Base-by-base conservation (phyloP, 257 asterid species). In the Cruciata laevipes region DNA sequence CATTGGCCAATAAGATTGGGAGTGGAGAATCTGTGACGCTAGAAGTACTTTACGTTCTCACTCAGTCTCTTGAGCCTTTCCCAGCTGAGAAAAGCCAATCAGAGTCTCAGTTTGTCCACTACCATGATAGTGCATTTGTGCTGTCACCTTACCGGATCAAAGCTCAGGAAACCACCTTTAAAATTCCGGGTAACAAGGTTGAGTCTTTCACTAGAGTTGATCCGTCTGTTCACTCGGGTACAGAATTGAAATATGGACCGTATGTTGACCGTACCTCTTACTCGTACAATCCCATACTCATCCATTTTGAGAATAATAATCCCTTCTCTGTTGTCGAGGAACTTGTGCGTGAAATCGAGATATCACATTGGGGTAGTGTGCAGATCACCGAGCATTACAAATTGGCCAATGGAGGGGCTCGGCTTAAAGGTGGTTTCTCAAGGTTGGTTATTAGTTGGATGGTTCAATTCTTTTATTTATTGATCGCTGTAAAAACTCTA, bases 291-390 rank as follows among this genome's bases (percentile, higher is more conserved):
- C 96, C 99, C 30, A 53, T 90, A 64, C 72, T 78, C 17, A 56
- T 88, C 61, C 99, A 94, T 87, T 87, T 87, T 63, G 99, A 94
- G 80, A 94, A 94, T 77, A 94, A 90, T 76, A 74, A 83, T 40
- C 89, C 97, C 7, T 94, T 94, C 80, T 93, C 99, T 77, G 96
- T 90, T 76, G 93, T 94, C 76, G 97, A 90, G 87, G 99, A 90
- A 87, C 96, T 94, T 78, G 95, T 88, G 80, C 99, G 99, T 23
- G 97, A 94, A 76, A 85, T 94, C 53, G 99, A 94, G 84, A 76
- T 94, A 72, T 94, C 99, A 57, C 99, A 94, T 70, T 94, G 99
- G 99, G 99, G 99, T 65, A 90, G 85, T 76, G 77, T 94, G 66
- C 97, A 90, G 79, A 83, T 94, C 44, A 90, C 97, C 0, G 99